phyloP scores from a whole-genome alignment of 306 rosid species.

The Cucurbita maxima region DNA sequence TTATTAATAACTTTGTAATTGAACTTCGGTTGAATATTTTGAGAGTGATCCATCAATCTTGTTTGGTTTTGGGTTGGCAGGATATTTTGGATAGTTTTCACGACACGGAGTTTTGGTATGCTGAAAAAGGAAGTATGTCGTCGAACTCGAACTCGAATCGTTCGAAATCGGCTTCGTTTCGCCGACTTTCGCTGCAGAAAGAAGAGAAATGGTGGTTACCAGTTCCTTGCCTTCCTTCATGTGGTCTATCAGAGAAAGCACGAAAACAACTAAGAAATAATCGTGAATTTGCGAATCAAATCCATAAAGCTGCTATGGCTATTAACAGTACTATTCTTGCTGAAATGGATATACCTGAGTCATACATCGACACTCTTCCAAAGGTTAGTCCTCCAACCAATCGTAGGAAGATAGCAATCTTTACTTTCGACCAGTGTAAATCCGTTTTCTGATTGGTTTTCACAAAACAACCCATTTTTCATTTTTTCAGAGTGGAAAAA shows the following conservation, averaged over 20 bases:
- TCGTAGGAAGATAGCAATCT: too few relatives aligned
- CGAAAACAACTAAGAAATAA: slow-evolving; percentile 55
- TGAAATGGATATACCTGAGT: slow-evolving; percentile 86
- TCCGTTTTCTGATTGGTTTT: background rate
- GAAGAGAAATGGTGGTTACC: slow-evolving; percentile 99
- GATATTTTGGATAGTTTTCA: slow-evolving; percentile 72
- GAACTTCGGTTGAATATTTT: background rate
- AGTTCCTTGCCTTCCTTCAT: slow-evolving; percentile 58
- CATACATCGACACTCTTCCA: slow-evolving; percentile 65
- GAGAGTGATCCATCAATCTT: background rate
- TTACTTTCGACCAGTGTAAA: background rate
- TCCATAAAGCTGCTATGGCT: slow-evolving; percentile 95
- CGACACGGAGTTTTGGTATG: slow-evolving; percentile 80
- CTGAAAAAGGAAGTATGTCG: slow-evolving; percentile 72
- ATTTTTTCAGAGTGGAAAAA: slow-evolving; percentile 53
- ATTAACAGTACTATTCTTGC: slow-evolving; percentile 75
- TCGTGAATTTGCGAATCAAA: slow-evolving; percentile 72
- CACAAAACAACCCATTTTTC: background rate
- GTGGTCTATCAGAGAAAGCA: slow-evolving; percentile 62
- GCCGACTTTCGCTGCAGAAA: slow-evolving; percentile 43
- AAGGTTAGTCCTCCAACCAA: slow-evolving; percentile 33
- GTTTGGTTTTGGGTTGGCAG: slow-evolving; percentile 21
- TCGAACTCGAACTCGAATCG: slow-evolving; percentile 38
- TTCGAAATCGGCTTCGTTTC: slow-evolving; percentile 48
- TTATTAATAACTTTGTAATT: too few relatives aligned